Conservation (phyloP, 768 basidiomycete species). For the Suillus hirtellus region DNA sequence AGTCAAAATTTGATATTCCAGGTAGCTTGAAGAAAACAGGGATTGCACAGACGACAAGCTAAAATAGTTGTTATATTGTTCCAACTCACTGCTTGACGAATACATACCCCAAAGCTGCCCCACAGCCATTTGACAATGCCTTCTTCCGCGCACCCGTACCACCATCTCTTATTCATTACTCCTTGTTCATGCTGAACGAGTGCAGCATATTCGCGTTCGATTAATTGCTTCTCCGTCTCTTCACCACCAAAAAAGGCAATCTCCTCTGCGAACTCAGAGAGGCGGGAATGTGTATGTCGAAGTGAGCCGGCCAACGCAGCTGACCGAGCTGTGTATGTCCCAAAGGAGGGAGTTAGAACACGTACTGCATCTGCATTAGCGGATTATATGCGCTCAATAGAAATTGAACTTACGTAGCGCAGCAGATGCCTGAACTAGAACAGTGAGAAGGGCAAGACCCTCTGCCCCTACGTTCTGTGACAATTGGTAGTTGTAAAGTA, state of each 20-base stretch:
- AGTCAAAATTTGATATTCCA: constrained; percentile 62
- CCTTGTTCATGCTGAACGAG: constrained; percentile 84
- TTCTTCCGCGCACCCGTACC: constrained; percentile 92
- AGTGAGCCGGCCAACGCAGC: constrained; percentile 87
- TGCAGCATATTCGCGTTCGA: constrained; percentile 86
- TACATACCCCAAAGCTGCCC: constrained; percentile 88
- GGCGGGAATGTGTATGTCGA: constrained; percentile 88
- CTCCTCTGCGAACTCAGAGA: constrained; percentile 88
- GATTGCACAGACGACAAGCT: constrained; percentile 88
- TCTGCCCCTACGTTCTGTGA: constrained; percentile 95
- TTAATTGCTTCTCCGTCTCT: constrained; percentile 84
- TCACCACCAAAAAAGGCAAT: constrained; percentile 88
- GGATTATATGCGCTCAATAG: constrained; percentile 3
- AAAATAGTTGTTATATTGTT: constrained; percentile 14
- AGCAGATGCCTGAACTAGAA: constrained; percentile 83
- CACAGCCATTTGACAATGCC: constrained; percentile 96
- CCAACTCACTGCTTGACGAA: not conserved
- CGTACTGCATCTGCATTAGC: constrained; percentile 58
- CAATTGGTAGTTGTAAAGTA: constrained; percentile 94
- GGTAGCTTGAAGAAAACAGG: constrained; percentile 91
- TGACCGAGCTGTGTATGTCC: constrained; percentile 84
- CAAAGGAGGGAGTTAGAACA: constrained; percentile 87
- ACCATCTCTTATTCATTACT: constrained; percentile 78
- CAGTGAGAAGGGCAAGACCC: constrained; percentile 78
- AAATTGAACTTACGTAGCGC: constrained; percentile 63